These are phyloP conservation scores for Coemansia sp. DNA, from an alignment of 371 early-diverging fungal species.

Conservation along the genomic window DNA sequence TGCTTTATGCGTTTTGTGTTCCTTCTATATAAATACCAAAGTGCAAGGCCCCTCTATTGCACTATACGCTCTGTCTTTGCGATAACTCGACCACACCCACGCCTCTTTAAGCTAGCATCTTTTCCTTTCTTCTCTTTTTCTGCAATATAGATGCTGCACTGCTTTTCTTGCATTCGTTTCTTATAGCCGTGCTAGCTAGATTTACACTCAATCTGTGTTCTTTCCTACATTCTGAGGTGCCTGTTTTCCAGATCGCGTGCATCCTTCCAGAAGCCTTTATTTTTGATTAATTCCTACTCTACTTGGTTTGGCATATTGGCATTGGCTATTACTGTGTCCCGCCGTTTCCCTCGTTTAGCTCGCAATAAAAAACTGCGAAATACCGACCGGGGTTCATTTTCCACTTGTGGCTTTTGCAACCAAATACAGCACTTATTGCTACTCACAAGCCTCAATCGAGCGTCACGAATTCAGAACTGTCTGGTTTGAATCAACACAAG, in stretches of 20 bases:
- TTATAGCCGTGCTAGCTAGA: background rate
- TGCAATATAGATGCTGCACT: background rate
- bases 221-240: background rate
- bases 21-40: background rate
- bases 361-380: too few species aligned
- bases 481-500: too few species aligned
- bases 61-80: background rate
- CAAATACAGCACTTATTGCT: background rate
- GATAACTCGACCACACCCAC: conserved; percentile 1
- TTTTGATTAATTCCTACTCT: background rate
- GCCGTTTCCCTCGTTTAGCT: background rate
- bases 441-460: background rate
- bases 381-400: too few species aligned
- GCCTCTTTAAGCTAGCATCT: background rate
- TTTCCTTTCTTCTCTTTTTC: background rate
- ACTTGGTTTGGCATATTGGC: background rate
- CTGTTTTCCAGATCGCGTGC: background rate
- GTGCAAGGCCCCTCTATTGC: background rate
- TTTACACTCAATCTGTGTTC: background rate
- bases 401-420: background rate
- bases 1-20: background rate
- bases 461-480: background rate
- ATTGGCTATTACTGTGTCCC: background rate
- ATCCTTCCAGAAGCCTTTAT: background rate
- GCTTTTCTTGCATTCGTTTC: background rate